Percentiles rank a stretch among this genome's conserved stretches.
These are phyloP conservation scores for Leccinum variicolor DNA, from an alignment of 768 basidiomycete genomes.

Conservation along the genomic window DNA sequence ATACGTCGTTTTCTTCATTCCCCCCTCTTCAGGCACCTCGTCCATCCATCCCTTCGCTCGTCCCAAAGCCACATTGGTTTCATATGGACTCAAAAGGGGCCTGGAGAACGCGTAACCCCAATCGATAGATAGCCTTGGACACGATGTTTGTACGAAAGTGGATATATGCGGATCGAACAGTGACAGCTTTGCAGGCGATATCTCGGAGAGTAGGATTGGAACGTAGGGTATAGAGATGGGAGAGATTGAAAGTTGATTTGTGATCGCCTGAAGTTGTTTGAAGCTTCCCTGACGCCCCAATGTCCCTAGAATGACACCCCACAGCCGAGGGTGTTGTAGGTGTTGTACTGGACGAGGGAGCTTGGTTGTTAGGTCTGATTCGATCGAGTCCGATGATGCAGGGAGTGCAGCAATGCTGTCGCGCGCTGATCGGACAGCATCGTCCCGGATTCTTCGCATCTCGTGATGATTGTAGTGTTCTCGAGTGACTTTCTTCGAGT, in stretches of 20 bases:
- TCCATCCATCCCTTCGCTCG: slow-evolving; percentile 65
- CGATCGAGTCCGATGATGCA: slow-evolving; percentile 5
- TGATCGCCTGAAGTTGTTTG: slow-evolving; percentile 84
- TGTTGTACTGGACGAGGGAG: slow-evolving; percentile 12
- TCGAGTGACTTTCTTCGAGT: slow-evolving; percentile 93
- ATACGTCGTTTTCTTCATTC: slow-evolving; percentile 44
- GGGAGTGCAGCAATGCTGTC: slow-evolving; percentile 49
- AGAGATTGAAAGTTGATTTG: slow-evolving; percentile 59
- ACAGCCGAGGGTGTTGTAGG: slow-evolving; percentile 37
- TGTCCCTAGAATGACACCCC: slow-evolving; percentile 94
- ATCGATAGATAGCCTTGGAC: slow-evolving; percentile 94
- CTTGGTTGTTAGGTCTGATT: slow-evolving; percentile 16
- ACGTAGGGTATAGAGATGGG: slow-evolving; percentile 66
- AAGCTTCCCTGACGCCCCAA: slow-evolving; percentile 93
- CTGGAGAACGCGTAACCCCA: slow-evolving; percentile 96
- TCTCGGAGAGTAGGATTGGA: slow-evolving; percentile 90
- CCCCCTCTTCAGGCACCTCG: slow-evolving; percentile 19
- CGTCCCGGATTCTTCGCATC: slow-evolving; percentile 74
- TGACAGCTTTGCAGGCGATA: slow-evolving; percentile 92
- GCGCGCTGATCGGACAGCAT: slow-evolving; percentile 74
- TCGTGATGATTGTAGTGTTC: slow-evolving; percentile 87
- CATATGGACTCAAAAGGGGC: slow-evolving; percentile 91
- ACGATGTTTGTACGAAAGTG: slow-evolving; percentile 94
- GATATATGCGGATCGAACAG: slow-evolving; percentile 80
- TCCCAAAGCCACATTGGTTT: slow-evolving; percentile 80